Percentiles rank a stretch among this genome's conserved stretches.
phyloP scores from a whole-genome alignment of 148 eudicot species.

The Heliamphora exappendiculata region DNA sequence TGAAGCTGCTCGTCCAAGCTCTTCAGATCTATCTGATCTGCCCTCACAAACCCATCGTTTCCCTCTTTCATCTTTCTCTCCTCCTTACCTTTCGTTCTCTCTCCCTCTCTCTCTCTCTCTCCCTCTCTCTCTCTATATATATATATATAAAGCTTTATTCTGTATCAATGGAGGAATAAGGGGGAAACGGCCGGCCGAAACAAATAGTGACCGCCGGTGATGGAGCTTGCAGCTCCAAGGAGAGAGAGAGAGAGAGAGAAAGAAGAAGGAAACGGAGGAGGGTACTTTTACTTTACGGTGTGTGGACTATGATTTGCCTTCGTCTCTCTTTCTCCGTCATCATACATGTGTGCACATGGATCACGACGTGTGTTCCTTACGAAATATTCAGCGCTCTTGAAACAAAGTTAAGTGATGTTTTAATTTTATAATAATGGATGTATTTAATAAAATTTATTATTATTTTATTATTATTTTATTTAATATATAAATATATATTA shows the following conservation, averaged over 20 bases:
- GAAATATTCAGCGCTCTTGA: no score
- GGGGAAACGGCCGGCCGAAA: slow-evolving; percentile 15
- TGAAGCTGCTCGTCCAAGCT: slow-evolving; percentile 83
- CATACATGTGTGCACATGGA: slow-evolving; percentile 30
- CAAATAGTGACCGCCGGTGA: slow-evolving; percentile 5
- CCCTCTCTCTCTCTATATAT: background rate
- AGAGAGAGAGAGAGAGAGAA: background rate
- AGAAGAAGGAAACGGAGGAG: background rate
- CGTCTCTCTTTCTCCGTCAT: background rate
- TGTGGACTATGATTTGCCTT: background rate
- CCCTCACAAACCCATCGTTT: slow-evolving; percentile 66
- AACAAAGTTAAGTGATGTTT: no score
- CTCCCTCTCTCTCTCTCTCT: background rate
- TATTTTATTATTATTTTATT: no score
- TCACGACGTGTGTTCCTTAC: slow-evolving; percentile 13
- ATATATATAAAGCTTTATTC: background rate
- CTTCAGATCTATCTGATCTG: slow-evolving; percentile 90
- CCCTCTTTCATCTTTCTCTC: slow-evolving; percentile 30
- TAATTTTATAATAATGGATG: no score
- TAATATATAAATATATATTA: no score
- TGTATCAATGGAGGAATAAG: background rate
- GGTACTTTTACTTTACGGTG: background rate
- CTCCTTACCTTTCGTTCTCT: background rate
- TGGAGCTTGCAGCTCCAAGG: slow-evolving; percentile 3
- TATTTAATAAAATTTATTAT: no score